phyloP scores from a whole-genome alignment of 805 yeast genomes.

The Isabelozyma heimii region DNA sequence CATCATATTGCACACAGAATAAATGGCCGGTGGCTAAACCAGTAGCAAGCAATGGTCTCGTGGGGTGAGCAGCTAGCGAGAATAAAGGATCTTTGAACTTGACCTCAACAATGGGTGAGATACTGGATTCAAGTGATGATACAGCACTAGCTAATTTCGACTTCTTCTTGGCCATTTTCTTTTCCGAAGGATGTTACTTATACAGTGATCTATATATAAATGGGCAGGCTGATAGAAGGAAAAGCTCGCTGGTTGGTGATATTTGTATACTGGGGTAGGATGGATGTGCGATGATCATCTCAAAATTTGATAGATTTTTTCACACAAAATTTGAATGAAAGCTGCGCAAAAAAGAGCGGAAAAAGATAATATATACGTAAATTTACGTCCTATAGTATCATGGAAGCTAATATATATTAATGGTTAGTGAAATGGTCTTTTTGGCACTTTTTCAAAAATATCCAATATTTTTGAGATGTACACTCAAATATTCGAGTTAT shows the following conservation, averaged over 20 bases:
- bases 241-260: no score
- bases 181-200: no score
- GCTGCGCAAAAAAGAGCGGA: not conserved
- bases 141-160: constrained; percentile 24
- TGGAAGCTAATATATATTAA: no score
- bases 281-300: not conserved
- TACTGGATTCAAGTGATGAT: constrained; percentile 26
- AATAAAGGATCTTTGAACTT: constrained; percentile 66
- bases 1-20: constrained; percentile 57
- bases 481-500: constrained; percentile 3
- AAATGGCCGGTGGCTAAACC: constrained; percentile 87
- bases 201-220: no score
- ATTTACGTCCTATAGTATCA: no score
- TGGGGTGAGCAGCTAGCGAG: constrained; percentile 75
- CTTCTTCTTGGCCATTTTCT: constrained; percentile 20
- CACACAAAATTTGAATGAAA: not conserved
- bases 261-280: not conserved
- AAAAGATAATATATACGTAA: no score
- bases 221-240: no score
- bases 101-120: constrained; percentile 46
- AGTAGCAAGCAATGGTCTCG: constrained; percentile 55
- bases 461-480: no score
- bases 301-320: not conserved
- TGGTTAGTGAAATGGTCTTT: not conserved
- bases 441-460: no score